Evolutionary conservation across 208 protist genomes (phyloP).

Genomic region (Crithidia thermophila): DNA sequence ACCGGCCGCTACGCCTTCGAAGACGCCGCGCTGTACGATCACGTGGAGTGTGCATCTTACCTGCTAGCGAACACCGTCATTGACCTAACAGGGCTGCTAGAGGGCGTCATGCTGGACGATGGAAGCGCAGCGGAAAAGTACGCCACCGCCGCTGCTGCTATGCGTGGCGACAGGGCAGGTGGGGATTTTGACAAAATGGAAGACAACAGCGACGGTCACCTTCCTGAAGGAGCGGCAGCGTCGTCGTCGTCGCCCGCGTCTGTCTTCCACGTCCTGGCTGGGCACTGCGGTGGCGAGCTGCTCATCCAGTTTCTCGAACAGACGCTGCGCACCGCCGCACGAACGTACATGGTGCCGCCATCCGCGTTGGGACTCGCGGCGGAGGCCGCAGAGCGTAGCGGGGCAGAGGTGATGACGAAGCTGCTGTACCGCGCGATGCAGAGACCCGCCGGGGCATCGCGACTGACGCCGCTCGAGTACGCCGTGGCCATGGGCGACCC

Average conservation of each 20-base stretch:
- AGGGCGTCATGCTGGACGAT: not conserved
- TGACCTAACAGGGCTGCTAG: constrained; percentile 16
- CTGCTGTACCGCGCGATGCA: constrained; percentile 47
- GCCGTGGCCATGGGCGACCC: constrained; percentile 63
- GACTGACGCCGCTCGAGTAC: constrained; percentile 74
- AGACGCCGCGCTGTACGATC: constrained; percentile 46
- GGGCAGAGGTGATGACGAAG: constrained; percentile 33
- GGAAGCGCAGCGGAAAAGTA: not conserved
- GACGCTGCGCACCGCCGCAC: constrained; percentile 23
- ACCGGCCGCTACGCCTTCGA: constrained; percentile 71
- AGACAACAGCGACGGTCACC: no score
- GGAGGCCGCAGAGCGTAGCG: constrained; percentile 9
- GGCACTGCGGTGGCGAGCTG: constrained; percentile 44
- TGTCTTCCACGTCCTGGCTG: constrained; percentile 47
- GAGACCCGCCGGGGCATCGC: constrained; percentile 39
- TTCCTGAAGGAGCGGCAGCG: not conserved
- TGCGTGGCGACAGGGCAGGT: no score
- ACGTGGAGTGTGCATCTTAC: constrained; percentile 51
- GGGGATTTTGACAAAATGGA: no score
- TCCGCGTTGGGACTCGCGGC: not conserved
- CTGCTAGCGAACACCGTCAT: constrained; percentile 55
- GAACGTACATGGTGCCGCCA: constrained; percentile 4
- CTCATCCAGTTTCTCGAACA: constrained; percentile 53
- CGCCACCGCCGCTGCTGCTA: no score
- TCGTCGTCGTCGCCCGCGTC: constrained; percentile 22